Evolutionary conservation across 148 eudicot genomes (phyloP).

Genomic region (Heliosperma pusillum): DNA sequence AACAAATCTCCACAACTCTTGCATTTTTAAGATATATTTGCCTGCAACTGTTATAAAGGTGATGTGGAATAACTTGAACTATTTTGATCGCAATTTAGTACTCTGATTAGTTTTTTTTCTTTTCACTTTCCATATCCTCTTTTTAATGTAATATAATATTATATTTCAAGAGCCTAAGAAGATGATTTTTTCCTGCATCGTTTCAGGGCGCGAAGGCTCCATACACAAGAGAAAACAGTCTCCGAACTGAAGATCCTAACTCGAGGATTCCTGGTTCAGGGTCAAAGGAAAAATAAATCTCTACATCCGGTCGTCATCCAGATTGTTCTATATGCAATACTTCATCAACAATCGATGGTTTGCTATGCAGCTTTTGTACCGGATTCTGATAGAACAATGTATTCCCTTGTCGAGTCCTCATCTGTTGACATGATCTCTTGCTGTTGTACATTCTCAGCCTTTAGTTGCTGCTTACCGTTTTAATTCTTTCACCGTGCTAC

Average conservation of each 20-base stretch:
- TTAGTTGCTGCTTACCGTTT: background rate
- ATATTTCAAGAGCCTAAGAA: too few species aligned
- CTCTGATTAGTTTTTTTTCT: background rate
- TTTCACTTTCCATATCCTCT: too few species aligned
- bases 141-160: too few species aligned
- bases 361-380: background rate
- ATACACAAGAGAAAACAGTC: constrained; percentile 65
- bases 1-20: constrained; percentile 9
- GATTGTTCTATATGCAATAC: background rate
- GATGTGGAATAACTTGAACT: too few species aligned
- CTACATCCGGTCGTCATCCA: constrained; percentile 8
- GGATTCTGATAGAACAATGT: background rate
- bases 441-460: constrained; percentile 20
- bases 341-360: background rate
- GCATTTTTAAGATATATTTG: background rate
- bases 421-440: constrained; percentile 4
- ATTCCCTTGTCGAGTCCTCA: background rate
- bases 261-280: constrained; percentile 29
- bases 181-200: background rate
- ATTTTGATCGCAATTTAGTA: too few species aligned
- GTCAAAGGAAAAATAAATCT: constrained; percentile 30
- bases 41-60: too few species aligned
- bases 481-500: background rate
- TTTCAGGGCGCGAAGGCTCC: constrained; percentile 70
- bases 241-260: constrained; percentile 46